Conservation (phyloP, 768 basidiomycete species). For the Kwoniella shandongensis region DNA sequence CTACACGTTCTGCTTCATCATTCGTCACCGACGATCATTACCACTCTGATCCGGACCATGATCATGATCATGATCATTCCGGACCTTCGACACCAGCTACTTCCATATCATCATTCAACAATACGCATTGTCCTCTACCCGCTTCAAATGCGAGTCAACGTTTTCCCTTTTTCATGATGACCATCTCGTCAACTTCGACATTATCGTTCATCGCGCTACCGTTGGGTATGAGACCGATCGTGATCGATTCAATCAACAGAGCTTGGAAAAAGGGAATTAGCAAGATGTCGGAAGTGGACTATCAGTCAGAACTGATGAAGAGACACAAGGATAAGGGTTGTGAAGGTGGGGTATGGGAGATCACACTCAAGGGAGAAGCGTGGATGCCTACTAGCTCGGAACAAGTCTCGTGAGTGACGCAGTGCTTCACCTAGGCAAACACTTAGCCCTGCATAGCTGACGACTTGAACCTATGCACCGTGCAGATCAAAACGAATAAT, state of each 20-base stretch:
- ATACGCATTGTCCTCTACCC: constrained; percentile 37
- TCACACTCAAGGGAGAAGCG: constrained; percentile 32
- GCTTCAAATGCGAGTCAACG: constrained; percentile 7
- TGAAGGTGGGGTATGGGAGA: constrained; percentile 46
- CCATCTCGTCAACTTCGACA: constrained; percentile 37
- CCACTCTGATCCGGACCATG: background rate
- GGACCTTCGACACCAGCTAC: constrained; percentile 39
- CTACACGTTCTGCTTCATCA: background rate
- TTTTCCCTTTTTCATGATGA: constrained; percentile 45
- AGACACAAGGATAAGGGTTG: constrained; percentile 41
- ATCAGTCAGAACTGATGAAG: constrained; percentile 41
- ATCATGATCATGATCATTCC: constrained; percentile 11
- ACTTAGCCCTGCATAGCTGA: background rate
- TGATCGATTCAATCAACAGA: constrained; percentile 31
- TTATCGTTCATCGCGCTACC: constrained; percentile 46
- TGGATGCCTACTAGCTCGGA: constrained; percentile 43
- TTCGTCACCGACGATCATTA: background rate
- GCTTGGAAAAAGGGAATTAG: constrained; percentile 38
- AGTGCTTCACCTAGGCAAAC: background rate
- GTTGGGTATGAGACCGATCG: constrained; percentile 26
- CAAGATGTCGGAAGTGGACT: constrained; percentile 36
- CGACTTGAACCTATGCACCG: too few relatives aligned
- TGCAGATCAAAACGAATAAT: constrained; percentile 40
- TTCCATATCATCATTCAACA: constrained; percentile 36
- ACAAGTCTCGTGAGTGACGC: constrained; percentile 40